Evolutionary conservation across 108 stramenopile species (phyloP).

Genomic region (Skeletonema costatum): DNA sequence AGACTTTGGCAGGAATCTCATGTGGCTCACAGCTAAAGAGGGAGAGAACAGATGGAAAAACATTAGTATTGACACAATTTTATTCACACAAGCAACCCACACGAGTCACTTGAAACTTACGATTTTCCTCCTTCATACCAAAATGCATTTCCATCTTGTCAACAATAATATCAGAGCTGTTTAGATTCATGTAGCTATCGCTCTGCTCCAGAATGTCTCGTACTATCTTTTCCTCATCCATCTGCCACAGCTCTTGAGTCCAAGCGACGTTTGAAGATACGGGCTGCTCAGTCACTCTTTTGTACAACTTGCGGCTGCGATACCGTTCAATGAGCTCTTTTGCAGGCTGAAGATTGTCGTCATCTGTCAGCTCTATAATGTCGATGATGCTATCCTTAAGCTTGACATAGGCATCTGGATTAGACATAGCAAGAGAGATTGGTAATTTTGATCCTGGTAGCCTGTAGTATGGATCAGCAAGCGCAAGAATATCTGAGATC

Average conservation of each 20-base stretch:
- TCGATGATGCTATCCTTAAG: constrained; percentile 67
- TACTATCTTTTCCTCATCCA: constrained; percentile 35
- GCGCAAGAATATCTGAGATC: constrained; percentile 74
- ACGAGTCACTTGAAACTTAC: constrained; percentile 13
- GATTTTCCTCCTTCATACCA: constrained; percentile 69
- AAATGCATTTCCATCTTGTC: constrained; percentile 66
- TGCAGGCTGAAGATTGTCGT: constrained; percentile 55
- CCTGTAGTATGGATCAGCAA: constrained; percentile 74
- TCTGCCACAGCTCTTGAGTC: constrained; percentile 30
- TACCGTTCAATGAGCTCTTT: constrained; percentile 56
- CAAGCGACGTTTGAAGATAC: constrained; percentile 14
- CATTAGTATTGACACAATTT: not conserved
- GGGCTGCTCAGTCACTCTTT: constrained; percentile 44
- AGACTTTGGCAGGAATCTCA: constrained; percentile 69
- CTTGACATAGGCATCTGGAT: constrained; percentile 51
- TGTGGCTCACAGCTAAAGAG: constrained; percentile 50
- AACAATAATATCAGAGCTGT: constrained; percentile 66
- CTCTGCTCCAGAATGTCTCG: constrained; percentile 34
- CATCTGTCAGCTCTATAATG: constrained; percentile 46
- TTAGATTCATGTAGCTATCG: constrained; percentile 24
- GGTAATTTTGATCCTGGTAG: constrained; percentile 49
- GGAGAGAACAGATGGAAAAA: not conserved
- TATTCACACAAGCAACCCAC: not conserved
- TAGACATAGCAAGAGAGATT: constrained; percentile 63
- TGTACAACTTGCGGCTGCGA: constrained; percentile 58